Evolutionary conservation across 352 stramenopile species (phyloP).

Genomic region (Phytophthora boehmeriae): DNA sequence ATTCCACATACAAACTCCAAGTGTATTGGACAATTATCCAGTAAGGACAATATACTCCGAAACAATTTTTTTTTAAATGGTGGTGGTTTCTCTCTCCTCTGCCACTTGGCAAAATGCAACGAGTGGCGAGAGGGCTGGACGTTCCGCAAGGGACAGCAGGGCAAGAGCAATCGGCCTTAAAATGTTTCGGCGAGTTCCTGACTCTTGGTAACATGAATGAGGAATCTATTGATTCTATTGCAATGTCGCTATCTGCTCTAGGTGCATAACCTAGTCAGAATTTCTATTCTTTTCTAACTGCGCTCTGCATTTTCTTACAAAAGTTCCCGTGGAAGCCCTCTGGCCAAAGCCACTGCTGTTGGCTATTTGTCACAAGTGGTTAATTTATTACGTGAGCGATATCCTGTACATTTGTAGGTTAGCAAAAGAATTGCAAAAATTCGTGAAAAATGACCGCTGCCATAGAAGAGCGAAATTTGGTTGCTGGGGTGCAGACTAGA

Average conservation of each 20-base stretch:
- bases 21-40: not conserved
- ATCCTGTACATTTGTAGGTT: too few species aligned
- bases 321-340: not conserved
- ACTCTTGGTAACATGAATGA: constrained; percentile 10
- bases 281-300: too few species aligned
- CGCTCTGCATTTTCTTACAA: too few species aligned
- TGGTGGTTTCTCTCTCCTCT: too few species aligned
- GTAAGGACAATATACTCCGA: not conserved
- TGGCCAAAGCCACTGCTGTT: constrained; percentile 9
- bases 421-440: constrained; percentile 11
- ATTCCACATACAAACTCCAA: not conserved
- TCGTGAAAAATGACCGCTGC: constrained; percentile 4
- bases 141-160: not conserved
- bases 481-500: not conserved
- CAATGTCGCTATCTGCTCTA: not conserved
- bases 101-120: too few species aligned
- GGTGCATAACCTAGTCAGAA: constrained; percentile 4
- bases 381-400: too few species aligned
- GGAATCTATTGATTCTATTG: not conserved
- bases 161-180: not conserved
- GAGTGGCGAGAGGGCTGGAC: too few species aligned
- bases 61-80: not conserved
- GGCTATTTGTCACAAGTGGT: constrained; percentile 9
- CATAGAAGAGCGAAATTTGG: constrained; percentile 11
- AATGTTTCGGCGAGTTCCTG: constrained; percentile 12